phyloP scores from a whole-genome alignment of 2,329 filamentous ascomycete genomes.

The Colletotrichum orbiculare region DNA sequence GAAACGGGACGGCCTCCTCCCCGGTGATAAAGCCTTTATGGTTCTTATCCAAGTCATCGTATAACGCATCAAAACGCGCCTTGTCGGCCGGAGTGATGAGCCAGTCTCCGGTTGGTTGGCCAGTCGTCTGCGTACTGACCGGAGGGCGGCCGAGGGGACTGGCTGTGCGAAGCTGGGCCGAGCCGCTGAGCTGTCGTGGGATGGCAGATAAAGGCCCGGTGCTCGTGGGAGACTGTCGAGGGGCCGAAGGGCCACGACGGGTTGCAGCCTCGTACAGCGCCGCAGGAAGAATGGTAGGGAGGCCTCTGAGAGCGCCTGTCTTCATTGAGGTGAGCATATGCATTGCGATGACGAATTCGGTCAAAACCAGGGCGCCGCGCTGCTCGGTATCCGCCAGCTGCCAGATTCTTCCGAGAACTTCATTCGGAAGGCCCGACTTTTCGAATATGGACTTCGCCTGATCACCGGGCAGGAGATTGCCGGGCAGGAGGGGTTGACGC shows the following conservation, averaged over 20 bases:
- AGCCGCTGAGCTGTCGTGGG: conserved; percentile 84
- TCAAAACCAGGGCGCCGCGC: conserved; percentile 84
- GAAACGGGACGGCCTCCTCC: conserved; percentile 93
- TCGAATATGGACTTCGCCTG: conserved; percentile 95
- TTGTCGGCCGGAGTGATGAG: conserved; percentile 86
- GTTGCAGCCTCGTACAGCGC: conserved; percentile 92
- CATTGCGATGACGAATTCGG: conserved; percentile 98
- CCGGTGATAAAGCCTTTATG: conserved; percentile 88
- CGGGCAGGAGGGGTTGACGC: conserved; percentile 82
- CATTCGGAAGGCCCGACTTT: conserved; percentile 88
- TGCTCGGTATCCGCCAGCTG: conserved; percentile 94
- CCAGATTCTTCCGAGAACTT: conserved; percentile 95
- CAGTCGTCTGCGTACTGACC: conserved; percentile 56
- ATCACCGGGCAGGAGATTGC: conserved; percentile 80
- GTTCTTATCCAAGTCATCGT: conserved; percentile 82
- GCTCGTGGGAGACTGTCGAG: conserved; percentile 63
- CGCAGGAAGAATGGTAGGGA: conserved; percentile 84
- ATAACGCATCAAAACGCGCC: conserved; percentile 86
- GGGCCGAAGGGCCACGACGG: conserved; percentile 62
- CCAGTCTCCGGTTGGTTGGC: conserved; percentile 70
- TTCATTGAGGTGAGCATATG: conserved; percentile 94
- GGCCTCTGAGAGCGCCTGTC: conserved; percentile 79
- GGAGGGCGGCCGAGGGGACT: conserved; percentile 67
- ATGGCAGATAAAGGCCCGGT: conserved; percentile 73
- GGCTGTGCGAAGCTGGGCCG: conserved; percentile 70